phyloP scores from a whole-genome alignment of 225 moss, liverwort and hornwort genomes.

The Takakia lepidozioides region DNA sequence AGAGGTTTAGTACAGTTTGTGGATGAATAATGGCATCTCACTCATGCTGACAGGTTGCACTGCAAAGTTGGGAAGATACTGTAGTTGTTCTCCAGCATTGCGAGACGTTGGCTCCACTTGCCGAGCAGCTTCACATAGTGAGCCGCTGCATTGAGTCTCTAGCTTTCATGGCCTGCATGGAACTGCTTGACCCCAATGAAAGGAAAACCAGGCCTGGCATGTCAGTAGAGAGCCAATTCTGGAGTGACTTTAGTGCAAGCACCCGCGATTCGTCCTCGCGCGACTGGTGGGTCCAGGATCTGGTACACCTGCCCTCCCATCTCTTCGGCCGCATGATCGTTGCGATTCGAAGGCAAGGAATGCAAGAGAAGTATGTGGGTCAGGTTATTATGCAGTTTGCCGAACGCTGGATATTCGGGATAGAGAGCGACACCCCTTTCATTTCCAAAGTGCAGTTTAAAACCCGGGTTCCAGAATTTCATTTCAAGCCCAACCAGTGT shows the following conservation, averaged over 20 bases:
- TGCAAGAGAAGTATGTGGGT: conserved; percentile 77
- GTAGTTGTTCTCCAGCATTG: conserved; percentile 65
- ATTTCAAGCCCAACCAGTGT: conserved; percentile 20
- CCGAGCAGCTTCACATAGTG: conserved; percentile 60
- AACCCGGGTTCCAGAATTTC: conserved; percentile 21
- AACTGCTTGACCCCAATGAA: conserved; percentile 55
- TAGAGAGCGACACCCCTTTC: conserved; percentile 17
- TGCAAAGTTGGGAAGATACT: conserved; percentile 87
- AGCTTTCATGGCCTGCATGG: conserved; percentile 69
- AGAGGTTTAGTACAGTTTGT: too few species aligned
- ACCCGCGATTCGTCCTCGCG: conserved; percentile 15
- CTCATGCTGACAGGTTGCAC: conserved; percentile 33
- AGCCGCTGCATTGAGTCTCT: conserved; percentile 61
- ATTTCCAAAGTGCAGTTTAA: conserved; percentile 35
- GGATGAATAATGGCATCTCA: background rate
- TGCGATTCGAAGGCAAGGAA: conserved; percentile 60
- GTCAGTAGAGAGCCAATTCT: conserved; percentile 50
- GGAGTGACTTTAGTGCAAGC: conserved; percentile 42
- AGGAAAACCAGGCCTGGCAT: conserved; percentile 30
- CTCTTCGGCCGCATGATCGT: conserved; percentile 56
- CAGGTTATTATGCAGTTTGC: conserved; percentile 77
- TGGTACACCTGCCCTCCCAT: conserved; percentile 54
- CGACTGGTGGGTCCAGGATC: conserved; percentile 82
- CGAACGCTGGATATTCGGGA: conserved; percentile 57
- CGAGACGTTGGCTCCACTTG: conserved; percentile 38